These are phyloP conservation scores for Moesziomyces sp. DNA, from an alignment of 1,284 basidiomycete genomes.

Conservation along the genomic window DNA sequence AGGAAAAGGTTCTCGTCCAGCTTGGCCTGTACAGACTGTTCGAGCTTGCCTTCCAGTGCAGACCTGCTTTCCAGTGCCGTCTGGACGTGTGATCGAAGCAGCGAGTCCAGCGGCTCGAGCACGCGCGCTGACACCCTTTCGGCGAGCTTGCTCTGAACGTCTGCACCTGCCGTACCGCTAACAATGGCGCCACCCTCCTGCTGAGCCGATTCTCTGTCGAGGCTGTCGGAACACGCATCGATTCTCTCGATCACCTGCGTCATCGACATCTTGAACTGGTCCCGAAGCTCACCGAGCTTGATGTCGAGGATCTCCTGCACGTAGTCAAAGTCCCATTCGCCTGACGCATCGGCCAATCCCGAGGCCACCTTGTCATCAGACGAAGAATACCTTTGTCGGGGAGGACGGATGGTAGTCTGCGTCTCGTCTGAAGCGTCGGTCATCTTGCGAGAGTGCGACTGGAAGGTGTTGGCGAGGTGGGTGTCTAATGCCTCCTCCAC, in stretches of 20 bases:
- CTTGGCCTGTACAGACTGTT: constrained; percentile 23
- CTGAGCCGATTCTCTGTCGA: background rate
- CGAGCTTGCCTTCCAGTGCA: constrained; percentile 11
- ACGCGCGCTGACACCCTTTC: constrained; percentile 22
- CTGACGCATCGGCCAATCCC: constrained; percentile 35
- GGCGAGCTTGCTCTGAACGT: constrained; percentile 5
- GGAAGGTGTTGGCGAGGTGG: constrained; percentile 15
- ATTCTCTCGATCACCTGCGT: constrained; percentile 31
- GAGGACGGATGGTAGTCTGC: constrained; percentile 39
- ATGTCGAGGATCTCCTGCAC: constrained; percentile 51
- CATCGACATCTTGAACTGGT: constrained; percentile 40
- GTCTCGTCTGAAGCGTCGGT: constrained; percentile 43
- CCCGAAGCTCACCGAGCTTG: constrained; percentile 44
- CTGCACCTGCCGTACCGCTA: background rate
- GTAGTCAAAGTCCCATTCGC: constrained; percentile 60
- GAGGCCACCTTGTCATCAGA: constrained; percentile 22
- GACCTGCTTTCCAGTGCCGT: constrained; percentile 6
- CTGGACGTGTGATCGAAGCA: constrained; percentile 10
- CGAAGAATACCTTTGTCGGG: background rate
- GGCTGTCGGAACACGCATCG: background rate
- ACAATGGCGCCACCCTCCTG: background rate
- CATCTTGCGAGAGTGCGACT: constrained; percentile 15
- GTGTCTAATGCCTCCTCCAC: constrained; percentile 29
- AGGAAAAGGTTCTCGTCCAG: constrained; percentile 46
- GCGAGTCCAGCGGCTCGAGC: constrained; percentile 4